Evolutionary conservation across 768 basidiomycete species (phyloP).

Genomic region (Epithele typhae): DNA sequence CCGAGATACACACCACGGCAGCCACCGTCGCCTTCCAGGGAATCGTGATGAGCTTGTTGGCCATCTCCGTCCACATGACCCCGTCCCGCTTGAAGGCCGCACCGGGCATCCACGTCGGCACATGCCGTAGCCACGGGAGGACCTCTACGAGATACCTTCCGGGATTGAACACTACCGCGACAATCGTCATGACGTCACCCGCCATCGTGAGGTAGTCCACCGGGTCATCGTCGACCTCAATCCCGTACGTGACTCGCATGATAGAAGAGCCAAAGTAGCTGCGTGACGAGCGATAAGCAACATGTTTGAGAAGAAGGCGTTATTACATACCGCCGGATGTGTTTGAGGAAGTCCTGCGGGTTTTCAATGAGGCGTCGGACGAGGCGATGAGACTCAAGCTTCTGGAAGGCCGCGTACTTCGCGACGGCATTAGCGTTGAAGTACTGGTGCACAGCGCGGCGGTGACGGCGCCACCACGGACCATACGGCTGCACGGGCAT

Average conservation of each 20-base stretch:
- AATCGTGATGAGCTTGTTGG: constrained; percentile 1
- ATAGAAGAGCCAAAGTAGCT: constrained; percentile 4
- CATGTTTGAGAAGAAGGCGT: not conserved
- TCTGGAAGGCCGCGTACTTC: constrained; percentile 4
- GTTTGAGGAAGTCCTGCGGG: not conserved
- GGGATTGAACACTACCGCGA: not conserved
- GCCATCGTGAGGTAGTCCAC: constrained; percentile 16
- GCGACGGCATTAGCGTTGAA: constrained; percentile 7
- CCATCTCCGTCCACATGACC: not conserved
- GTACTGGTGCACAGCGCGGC: constrained; percentile 18
- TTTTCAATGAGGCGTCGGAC: not conserved
- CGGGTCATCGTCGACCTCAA: constrained; percentile 15
- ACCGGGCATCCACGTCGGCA: constrained; percentile 19
- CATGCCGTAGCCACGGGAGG: constrained; percentile 4
- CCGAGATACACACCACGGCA: constrained; percentile 8
- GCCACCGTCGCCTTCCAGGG: constrained; percentile 11
- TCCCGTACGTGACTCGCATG: constrained; percentile 25
- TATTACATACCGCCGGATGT: not conserved
- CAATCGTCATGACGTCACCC: not conserved
- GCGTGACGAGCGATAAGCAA: too few species aligned
- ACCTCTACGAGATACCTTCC: not conserved
- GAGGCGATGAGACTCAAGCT: not conserved
- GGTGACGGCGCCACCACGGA: constrained; percentile 12
- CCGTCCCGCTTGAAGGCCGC: constrained; percentile 15
- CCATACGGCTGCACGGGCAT: constrained; percentile 12